Evolutionary conservation across 2,329 filamentous ascomycete genomes (phyloP).

Genomic region (Chaetomium sp.): DNA sequence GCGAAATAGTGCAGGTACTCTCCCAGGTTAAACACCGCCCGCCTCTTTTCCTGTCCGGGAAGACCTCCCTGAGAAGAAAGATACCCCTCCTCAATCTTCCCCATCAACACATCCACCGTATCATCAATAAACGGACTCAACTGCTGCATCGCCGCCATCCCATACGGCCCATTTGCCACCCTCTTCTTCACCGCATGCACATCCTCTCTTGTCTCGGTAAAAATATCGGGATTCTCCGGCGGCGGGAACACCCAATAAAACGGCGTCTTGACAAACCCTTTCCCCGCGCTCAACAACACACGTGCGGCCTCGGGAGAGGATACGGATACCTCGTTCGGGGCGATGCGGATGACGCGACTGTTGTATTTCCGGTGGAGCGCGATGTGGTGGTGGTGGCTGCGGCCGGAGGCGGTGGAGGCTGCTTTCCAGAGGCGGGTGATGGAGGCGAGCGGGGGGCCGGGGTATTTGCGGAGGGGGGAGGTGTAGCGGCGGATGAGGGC

Average conservation of each 20-base stretch:
- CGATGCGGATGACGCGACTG: slow-evolving; percentile 44
- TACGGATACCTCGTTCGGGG: slow-evolving; percentile 42
- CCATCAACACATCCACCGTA: slow-evolving; percentile 40
- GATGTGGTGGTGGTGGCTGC: slow-evolving; percentile 38
- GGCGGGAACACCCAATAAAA: slow-evolving; percentile 51
- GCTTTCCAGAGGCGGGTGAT: slow-evolving; percentile 38
- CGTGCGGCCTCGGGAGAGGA: slow-evolving; percentile 41
- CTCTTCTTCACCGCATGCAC: slow-evolving; percentile 51
- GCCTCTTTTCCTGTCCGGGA: slow-evolving; percentile 25
- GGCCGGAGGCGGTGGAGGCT: slow-evolving; percentile 32
- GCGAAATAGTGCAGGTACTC: slow-evolving; percentile 40
- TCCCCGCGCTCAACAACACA: slow-evolving; percentile 41
- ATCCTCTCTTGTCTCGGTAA: slow-evolving; percentile 48
- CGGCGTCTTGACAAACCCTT: slow-evolving; percentile 46
- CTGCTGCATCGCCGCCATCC: slow-evolving; percentile 48
- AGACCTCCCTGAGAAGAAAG: slow-evolving; percentile 10
- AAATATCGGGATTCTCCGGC: slow-evolving; percentile 51
- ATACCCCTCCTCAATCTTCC: slow-evolving; percentile 32
- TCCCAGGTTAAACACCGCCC: slow-evolving; percentile 39
- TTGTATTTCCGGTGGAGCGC: slow-evolving; percentile 37
- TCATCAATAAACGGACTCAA: slow-evolving; percentile 46
- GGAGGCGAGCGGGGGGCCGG: slow-evolving; percentile 31
- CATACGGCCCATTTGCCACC: slow-evolving; percentile 45
- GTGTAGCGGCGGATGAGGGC: slow-evolving; percentile 28
- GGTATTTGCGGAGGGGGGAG: slow-evolving; percentile 32